Evolutionary conservation across 2,329 filamentous ascomycete genomes (phyloP), one percentile per base, ranked within the genome.

Genomic region (Cercospora zeae-maydis): DNA sequence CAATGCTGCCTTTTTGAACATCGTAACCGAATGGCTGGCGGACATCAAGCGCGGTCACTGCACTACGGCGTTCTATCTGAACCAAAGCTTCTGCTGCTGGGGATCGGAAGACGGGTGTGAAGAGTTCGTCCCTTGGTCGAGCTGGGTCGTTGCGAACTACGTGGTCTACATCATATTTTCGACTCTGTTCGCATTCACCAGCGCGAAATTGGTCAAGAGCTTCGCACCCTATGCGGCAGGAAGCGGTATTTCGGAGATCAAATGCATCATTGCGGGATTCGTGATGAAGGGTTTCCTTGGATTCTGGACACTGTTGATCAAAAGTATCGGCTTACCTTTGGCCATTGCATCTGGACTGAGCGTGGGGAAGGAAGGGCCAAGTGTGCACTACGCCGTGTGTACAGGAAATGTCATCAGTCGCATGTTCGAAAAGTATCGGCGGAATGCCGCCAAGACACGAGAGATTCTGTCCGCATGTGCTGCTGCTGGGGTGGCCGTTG

Each of bases 241-340:
- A 14, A 96, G 92, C 11, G 95, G 95, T 42, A 99, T 99, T 63
- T 97, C 92, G 11, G 95, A 99, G 79, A 99, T 99, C 83, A 99
- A 99, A 78, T 96, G 92, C 78, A 98, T 99, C 74, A 96, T 99
- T 73, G 95, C 93, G 4, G 95, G 95, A 2, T 99, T 99, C 75
- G 91, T 98, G 55, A 99, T 99, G 95, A 97, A 98, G 78, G 95
- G 93, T 0, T 99, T 99, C 73, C 83, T 99, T 14, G 92, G 93
- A 19, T 88, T 89, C 71, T 92, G 92, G 85, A 98, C 95, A 4
- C 81, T 99, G 33, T 77, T 95, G 64, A 98, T 99, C 79, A 99
- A 99, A 79, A 96, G 92, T 0, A 86, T 98, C 60, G 91, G 90
- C 24, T 81, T 99, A 53, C 95, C 95, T 1, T 81, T 99, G 49